Percentiles rank a stretch among this genome's conserved stretches.
Conservation (phyloP, 495 filamentous ascomycete genomes). For the Annulohypoxylon stygium region DNA sequence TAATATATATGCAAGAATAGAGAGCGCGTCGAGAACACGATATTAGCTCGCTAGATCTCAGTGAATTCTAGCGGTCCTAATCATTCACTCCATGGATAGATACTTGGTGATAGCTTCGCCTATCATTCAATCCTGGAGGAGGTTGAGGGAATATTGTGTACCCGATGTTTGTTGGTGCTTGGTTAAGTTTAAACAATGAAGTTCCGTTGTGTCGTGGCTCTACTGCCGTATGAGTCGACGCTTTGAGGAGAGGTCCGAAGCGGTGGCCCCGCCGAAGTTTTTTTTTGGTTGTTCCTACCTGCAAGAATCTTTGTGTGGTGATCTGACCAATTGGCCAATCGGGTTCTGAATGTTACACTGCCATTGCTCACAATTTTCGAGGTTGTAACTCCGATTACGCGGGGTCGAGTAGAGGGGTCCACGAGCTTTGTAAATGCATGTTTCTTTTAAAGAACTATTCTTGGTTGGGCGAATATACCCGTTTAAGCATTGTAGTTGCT, state of each 20-base stretch:
- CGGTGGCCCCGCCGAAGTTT: constrained; percentile 27
- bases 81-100: constrained; percentile 20
- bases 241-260: constrained; percentile 46
- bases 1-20: constrained; percentile 9
- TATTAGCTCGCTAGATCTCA: constrained; percentile 14
- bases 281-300: constrained; percentile 28
- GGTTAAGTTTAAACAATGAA: constrained; percentile 37
- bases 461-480: neutral
- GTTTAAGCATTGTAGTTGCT: neutral
- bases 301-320: constrained; percentile 33
- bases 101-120: neutral
- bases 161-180: constrained; percentile 16
- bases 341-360: neutral
- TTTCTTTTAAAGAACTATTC: neutral
- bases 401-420: constrained; percentile 31
- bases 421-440: constrained; percentile 37
- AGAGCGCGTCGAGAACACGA: neutral
- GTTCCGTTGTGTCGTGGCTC: constrained; percentile 8
- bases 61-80: constrained; percentile 16
- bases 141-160: constrained; percentile 26
- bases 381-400: constrained; percentile 38
- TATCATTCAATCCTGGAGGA: constrained; percentile 9
- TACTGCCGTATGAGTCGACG: constrained; percentile 32
- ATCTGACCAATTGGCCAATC: constrained; percentile 36
- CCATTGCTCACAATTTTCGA: constrained; percentile 1